Evolutionary conservation across 2,329 filamentous ascomycete species (phyloP).

Genomic region (Fusarium xyrophilum): DNA sequence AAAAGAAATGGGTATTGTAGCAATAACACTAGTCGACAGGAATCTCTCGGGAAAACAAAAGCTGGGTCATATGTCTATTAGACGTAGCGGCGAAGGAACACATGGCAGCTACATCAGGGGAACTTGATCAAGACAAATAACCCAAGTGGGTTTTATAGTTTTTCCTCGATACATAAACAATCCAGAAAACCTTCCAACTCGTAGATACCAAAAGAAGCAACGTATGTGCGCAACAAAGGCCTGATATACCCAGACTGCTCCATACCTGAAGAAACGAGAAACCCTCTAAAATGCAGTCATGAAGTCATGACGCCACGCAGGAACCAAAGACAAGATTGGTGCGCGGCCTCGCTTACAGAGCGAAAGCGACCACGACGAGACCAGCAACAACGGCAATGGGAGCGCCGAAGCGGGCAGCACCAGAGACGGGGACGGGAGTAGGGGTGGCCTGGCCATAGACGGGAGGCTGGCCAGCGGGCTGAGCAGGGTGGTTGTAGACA

Average conservation of each 20-base stretch:
- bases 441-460: conserved; percentile 34
- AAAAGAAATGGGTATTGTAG: conserved; percentile 24
- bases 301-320: conserved; percentile 41
- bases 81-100: conserved; percentile 40
- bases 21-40: conserved; percentile 21
- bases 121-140: conserved; percentile 40
- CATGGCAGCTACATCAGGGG: conserved; percentile 38
- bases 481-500: conserved; percentile 24
- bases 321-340: conserved; percentile 34
- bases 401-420: conserved; percentile 46
- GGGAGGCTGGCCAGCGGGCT: conserved; percentile 27
- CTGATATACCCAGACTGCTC: conserved; percentile 37
- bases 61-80: conserved; percentile 42
- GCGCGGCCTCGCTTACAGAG: conserved; percentile 49
- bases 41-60: background rate
- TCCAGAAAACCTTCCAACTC: conserved; percentile 42
- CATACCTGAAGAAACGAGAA: conserved; percentile 39
- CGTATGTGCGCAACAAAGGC: conserved; percentile 43
- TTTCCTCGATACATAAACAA: conserved; percentile 44
- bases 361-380: conserved; percentile 51
- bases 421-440: conserved; percentile 39
- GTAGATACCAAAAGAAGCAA: conserved; percentile 39
- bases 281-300: conserved; percentile 45
- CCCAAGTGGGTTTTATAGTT: conserved; percentile 41
- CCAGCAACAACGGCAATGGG: conserved; percentile 51